Conservation (phyloP, 2,329 filamentous ascomycete species). For the Penicillium vulpinum region DNA sequence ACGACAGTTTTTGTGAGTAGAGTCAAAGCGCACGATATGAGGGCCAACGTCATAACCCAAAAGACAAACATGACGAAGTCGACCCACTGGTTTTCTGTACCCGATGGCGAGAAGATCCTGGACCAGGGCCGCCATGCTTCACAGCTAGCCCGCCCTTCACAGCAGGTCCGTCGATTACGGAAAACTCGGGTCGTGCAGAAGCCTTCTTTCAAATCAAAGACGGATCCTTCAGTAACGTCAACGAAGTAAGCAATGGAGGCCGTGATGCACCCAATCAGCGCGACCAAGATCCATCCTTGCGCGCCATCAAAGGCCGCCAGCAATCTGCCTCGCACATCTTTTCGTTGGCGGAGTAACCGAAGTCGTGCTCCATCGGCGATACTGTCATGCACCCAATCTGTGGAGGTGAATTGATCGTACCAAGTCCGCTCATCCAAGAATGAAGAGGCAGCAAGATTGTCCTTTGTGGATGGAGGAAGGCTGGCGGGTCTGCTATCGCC, state of each 20-base stretch:
- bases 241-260: slow-evolving; percentile 85
- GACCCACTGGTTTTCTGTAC: slow-evolving; percentile 58
- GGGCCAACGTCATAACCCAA: slow-evolving; percentile 68
- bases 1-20: slow-evolving; percentile 92
- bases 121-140: slow-evolving; percentile 66
- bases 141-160: slow-evolving; percentile 56
- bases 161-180: slow-evolving; percentile 68
- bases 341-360: slow-evolving; percentile 76
- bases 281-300: slow-evolving; percentile 93
- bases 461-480: slow-evolving; percentile 48
- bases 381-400: slow-evolving; percentile 97
- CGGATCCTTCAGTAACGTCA: slow-evolving; percentile 77
- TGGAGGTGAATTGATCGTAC: slow-evolving; percentile 98
- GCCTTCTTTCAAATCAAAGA: slow-evolving; percentile 90
- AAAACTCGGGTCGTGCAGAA: slow-evolving; percentile 76
- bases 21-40: slow-evolving; percentile 74
- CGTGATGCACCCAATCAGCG: slow-evolving; percentile 81
- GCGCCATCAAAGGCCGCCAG: slow-evolving; percentile 77
- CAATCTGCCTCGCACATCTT: slow-evolving; percentile 79
- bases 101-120: slow-evolving; percentile 58
- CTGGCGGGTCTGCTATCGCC: slow-evolving; percentile 44
- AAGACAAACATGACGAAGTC: slow-evolving; percentile 75
- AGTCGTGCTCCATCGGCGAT: slow-evolving; percentile 91
- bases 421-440: slow-evolving; percentile 85
- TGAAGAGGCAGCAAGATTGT: slow-evolving; percentile 57